Evolutionary conservation across 768 basidiomycete genomes (phyloP).

Genomic region (Exidia glandulosa): DNA sequence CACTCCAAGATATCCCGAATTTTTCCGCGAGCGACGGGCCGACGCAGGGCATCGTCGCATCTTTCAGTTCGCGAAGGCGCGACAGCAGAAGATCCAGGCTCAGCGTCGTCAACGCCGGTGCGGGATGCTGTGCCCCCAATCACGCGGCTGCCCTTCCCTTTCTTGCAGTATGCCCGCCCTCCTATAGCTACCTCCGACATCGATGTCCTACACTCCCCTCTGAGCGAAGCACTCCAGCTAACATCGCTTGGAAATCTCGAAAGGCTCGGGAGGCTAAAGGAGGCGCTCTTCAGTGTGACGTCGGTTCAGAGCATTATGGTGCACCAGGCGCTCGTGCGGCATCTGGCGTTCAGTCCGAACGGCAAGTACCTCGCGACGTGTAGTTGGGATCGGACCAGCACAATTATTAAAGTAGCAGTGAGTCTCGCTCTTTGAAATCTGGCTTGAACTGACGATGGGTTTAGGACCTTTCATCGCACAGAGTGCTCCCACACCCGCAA

Average conservation of each 20-base stretch:
- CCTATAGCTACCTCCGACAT: constrained; percentile 10
- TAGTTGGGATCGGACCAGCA: constrained; percentile 63
- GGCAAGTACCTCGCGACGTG: constrained; percentile 66
- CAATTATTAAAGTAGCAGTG: constrained; percentile 57
- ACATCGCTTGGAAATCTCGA: constrained; percentile 33
- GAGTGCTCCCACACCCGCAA: constrained; percentile 52
- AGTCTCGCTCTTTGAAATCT: constrained; percentile 9
- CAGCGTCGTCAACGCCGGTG: background rate
- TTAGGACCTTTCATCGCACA: constrained; percentile 50
- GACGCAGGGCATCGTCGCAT: too few species aligned
- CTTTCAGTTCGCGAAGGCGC: background rate
- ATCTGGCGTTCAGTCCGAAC: constrained; percentile 68
- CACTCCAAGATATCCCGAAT: background rate
- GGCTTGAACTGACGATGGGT: background rate
- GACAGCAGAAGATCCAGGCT: background rate
- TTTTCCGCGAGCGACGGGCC: background rate
- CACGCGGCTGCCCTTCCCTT: constrained; percentile 23
- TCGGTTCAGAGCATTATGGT: constrained; percentile 50
- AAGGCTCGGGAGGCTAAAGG: constrained; percentile 43
- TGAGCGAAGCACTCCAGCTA: constrained; percentile 9
- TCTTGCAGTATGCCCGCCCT: constrained; percentile 9
- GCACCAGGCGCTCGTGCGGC: constrained; percentile 57
- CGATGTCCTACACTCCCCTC: too few species aligned
- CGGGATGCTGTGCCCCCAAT: constrained; percentile 23
- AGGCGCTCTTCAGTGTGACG: constrained; percentile 42